phyloP scores from a whole-genome alignment of 2,329 filamentous ascomycete species.

The Monilinia polystroma region DNA sequence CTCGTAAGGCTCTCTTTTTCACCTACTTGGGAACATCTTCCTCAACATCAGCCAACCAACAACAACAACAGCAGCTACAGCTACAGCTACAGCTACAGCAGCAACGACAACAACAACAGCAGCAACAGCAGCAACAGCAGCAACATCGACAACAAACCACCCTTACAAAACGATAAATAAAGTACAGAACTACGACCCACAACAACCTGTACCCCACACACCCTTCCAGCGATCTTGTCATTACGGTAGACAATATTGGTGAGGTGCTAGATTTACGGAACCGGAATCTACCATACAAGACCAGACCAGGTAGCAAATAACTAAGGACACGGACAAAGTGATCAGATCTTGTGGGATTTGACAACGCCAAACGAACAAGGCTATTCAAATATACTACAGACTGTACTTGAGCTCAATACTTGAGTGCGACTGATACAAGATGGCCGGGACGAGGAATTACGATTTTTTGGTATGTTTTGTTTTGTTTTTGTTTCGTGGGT shows the following conservation, averaged over 20 bases:
- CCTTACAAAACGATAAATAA: constrained; percentile 17
- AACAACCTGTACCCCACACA: constrained; percentile 17
- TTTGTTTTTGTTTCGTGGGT: neutral
- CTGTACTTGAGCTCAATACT: constrained; percentile 24
- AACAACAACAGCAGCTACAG: too few relatives aligned
- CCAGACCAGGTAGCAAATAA: constrained; percentile 11
- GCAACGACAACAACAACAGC: too few relatives aligned
- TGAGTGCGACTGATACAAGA: constrained; percentile 44
- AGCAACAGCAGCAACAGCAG: too few relatives aligned
- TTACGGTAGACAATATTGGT: constrained; percentile 14
- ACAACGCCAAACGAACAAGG: constrained; percentile 19
- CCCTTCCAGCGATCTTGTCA: constrained; percentile 15
- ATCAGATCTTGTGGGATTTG: constrained; percentile 19
- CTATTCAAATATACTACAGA: constrained; percentile 18
- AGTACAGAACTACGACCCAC: constrained; percentile 1
- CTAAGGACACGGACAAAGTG: constrained; percentile 17
- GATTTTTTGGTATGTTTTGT: constrained; percentile 78
- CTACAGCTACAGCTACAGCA: too few relatives aligned
- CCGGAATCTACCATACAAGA: neutral
- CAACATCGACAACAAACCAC: neutral
- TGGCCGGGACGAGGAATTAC: constrained; percentile 98
- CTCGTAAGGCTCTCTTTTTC: neutral
- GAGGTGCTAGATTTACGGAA: constrained; percentile 9
- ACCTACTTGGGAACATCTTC: neutral
- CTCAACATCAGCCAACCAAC: neutral